These are phyloP conservation scores for Cutaneotrichosporon daszewskae DNA, from an alignment of 1,284 basidiomycete genomes.

Conservation along the genomic window DNA sequence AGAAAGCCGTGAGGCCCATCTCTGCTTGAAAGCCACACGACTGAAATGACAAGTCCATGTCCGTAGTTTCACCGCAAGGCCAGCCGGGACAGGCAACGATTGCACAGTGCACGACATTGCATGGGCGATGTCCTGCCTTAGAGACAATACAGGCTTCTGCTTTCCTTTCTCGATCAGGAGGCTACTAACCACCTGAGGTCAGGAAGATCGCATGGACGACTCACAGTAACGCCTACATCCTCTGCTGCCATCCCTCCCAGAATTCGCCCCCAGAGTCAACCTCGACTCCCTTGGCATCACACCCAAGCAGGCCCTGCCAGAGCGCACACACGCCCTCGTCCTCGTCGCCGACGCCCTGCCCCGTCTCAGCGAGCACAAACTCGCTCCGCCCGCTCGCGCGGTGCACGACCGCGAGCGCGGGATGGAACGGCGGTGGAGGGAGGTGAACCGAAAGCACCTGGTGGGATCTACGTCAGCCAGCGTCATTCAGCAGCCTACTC, in stretches of 20 bases:
- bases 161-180: too few relatives aligned
- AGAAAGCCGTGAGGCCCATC: too few relatives aligned
- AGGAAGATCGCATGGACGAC: too few relatives aligned
- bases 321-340: slow-evolving; percentile 23
- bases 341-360: slow-evolving; percentile 33
- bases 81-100: too few relatives aligned
- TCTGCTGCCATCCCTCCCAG: slow-evolving; percentile 14
- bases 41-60: too few relatives aligned
- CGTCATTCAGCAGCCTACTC: slow-evolving; percentile 22
- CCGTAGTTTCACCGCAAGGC: too few relatives aligned
- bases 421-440: slow-evolving; percentile 13
- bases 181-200: too few relatives aligned
- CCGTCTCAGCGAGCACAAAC: slow-evolving; percentile 31
- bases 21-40: too few relatives aligned
- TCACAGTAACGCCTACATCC: too few relatives aligned
- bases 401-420: slow-evolving; percentile 27
- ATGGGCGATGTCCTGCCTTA: too few relatives aligned
- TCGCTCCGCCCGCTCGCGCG: slow-evolving; percentile 22
- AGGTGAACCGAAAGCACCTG: slow-evolving; percentile 32
- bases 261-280: slow-evolving; percentile 11
- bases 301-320: slow-evolving; percentile 36
- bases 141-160: too few relatives aligned
- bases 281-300: slow-evolving; percentile 19
- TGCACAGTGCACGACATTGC: too few relatives aligned
- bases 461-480: slow-evolving; percentile 19